Base-by-base conservation (phyloP, 306 rosid species). In the Coriaria nepalensis region DNA sequence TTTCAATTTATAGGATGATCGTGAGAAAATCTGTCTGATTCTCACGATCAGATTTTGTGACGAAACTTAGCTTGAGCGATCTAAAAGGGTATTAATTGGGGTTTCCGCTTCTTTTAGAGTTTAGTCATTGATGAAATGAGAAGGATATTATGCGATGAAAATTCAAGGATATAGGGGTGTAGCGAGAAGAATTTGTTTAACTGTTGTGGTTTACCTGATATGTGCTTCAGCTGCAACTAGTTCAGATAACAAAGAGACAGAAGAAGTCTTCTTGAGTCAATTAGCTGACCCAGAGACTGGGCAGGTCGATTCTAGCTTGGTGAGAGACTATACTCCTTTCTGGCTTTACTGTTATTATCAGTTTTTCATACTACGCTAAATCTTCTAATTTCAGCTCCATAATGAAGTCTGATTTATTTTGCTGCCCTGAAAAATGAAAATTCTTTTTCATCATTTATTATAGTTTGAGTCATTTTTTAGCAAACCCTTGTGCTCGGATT, bases 221-320 rank as follows among this genome's bases (percentile, higher is more conserved):
- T 65, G 60, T 40, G 53, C 52, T 59, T 61, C 66, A 35, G 55
- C 59, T 20, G 75, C 71, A 10, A 37, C 50, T 14, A 65, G 71
- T 64, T 65, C 68, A 12, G 66, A 67, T 55, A 77, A 61, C 40
- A 64, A 63, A 54, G 67, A 59, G 43, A 70, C 70, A 46, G 77
- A 54, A 47, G 75, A 73, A 55, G 66, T 64, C 44, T 50, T 73
- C 51, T 64, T 77, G 43, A 57, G 56, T 68, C 85, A 63, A 61
- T 55, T 79, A 10, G 74, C 83, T 45, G 83, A 73, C 68, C 86
- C 80, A 4, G 37, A 58, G 9, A 64, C 79, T 62, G 79, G 77
- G 48, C 33, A 70, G 46, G 55, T 82, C 36, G 66, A 78, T 53
- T 58, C 59, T 50, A 75, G 73, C 53, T 54, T 72, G 94, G 98